Percentiles rank a stretch among this genome's conserved stretches.
Conservation (phyloP, 129 eudicot genomes). For the Sambucus nigra region DNA sequence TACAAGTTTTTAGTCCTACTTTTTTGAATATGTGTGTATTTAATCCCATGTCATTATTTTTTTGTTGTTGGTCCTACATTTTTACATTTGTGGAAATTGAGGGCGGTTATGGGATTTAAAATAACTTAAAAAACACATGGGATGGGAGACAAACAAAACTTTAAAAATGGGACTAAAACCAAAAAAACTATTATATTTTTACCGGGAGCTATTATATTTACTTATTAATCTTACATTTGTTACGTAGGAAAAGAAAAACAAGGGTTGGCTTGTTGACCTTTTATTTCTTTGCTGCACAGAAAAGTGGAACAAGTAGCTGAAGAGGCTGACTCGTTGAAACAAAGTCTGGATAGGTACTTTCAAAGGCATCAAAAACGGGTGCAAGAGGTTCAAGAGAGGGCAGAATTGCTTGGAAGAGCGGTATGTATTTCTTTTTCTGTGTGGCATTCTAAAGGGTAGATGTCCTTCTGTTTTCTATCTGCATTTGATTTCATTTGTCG, state of each 20-base stretch:
- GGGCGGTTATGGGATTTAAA: no score
- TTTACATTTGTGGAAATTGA: no score
- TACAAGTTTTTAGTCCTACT: no score
- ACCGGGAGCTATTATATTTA: no score
- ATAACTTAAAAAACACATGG: no score
- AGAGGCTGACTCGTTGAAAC: conserved; percentile 91
- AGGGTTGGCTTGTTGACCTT: background rate
- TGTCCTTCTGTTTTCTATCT: background rate
- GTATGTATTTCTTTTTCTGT: conserved; percentile 38
- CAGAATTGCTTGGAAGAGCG: conserved; percentile 90
- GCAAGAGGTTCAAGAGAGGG: conserved; percentile 92
- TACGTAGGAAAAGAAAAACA: background rate
- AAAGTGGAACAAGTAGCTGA: conserved; percentile 93
- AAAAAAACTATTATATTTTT: no score
- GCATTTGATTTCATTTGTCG: background rate
- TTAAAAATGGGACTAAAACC: no score
- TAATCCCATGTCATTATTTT: no score
- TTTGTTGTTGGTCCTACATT: no score
- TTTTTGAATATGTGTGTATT: no score
- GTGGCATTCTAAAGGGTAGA: background rate
- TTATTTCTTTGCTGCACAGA: conserved; percentile 25
- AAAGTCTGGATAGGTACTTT: conserved; percentile 67
- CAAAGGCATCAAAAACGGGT: conserved; percentile 60
- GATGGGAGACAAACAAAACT: no score
- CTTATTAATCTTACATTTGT: background rate